These are phyloP conservation scores for Wickerhamomyces sp. DNA, from an alignment of 1,139 yeast species.

Conservation along the genomic window DNA sequence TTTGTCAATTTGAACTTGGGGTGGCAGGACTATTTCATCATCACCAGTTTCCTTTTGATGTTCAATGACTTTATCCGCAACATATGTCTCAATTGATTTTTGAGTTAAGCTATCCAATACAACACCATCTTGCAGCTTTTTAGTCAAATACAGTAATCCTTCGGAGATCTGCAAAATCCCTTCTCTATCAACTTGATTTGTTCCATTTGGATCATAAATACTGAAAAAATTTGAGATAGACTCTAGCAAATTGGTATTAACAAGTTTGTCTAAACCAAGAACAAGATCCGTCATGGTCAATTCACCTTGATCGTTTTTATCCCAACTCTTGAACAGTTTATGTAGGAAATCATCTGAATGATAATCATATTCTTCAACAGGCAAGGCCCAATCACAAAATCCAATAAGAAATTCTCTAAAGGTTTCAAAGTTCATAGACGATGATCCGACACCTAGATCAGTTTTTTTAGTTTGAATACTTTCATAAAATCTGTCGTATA, in stretches of 20 bases:
- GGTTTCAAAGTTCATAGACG: constrained; percentile 67
- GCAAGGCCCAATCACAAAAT: constrained; percentile 71
- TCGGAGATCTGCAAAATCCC: constrained; percentile 82
- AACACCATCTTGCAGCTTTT: constrained; percentile 75
- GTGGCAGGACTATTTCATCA: constrained; percentile 47
- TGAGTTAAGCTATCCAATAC: constrained; percentile 58
- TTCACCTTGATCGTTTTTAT: constrained; percentile 45
- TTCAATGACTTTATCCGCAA: constrained; percentile 53
- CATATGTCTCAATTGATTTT: constrained; percentile 54
- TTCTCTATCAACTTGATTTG: constrained; percentile 68
- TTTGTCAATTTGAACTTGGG: constrained; percentile 56
- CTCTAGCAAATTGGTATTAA: constrained; percentile 73
- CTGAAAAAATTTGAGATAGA: constrained; percentile 74
- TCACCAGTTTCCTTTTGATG: constrained; percentile 24
- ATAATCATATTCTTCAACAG: constrained; percentile 31
- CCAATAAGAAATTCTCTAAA: constrained; percentile 74
- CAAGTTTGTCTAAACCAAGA: constrained; percentile 64
- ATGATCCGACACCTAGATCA: constrained; percentile 66
- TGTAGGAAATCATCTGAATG: constrained; percentile 49
- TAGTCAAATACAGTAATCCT: constrained; percentile 73
- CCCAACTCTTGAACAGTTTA: constrained; percentile 72
- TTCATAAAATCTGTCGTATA: constrained; percentile 82
- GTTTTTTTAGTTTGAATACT: constrained; percentile 65
- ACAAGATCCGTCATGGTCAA: constrained; percentile 67
- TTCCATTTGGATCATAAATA: constrained; percentile 59